Conservation (phyloP, 139 green algal species). For the Deuterostichococcus epilithicus region DNA sequence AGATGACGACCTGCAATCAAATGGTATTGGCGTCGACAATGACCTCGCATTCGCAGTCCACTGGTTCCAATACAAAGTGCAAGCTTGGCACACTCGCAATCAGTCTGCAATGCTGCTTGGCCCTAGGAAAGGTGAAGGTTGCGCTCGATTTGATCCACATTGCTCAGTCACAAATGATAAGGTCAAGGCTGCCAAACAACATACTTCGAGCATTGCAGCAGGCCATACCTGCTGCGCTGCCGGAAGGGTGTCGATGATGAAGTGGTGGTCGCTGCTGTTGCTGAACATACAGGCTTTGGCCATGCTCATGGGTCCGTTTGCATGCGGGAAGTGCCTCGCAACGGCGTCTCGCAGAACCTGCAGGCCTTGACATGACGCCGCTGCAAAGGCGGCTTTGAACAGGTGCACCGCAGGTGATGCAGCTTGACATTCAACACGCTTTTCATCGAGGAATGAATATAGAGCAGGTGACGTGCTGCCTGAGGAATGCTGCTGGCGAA, state of each 20-base stretch:
- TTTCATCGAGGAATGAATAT: no score
- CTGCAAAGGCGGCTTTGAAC: no score
- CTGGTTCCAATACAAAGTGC: no score
- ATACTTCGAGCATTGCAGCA: neutral
- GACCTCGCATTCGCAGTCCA: no score
- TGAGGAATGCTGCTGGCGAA: no score
- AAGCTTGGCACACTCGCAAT: no score
- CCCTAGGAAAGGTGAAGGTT: neutral
- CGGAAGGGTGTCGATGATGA: slow-evolving; percentile 76
- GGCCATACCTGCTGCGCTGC: slow-evolving; percentile 50
- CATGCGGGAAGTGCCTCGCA: slow-evolving; percentile 42
- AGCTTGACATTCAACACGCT: no score
- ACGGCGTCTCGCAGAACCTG: slow-evolving; percentile 31
- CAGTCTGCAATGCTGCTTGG: neutral
- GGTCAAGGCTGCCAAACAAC: neutral
- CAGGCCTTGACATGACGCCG: neutral
- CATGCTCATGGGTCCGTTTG: slow-evolving; percentile 32
- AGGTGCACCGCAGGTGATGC: no score
- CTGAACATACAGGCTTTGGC: slow-evolving; percentile 71
- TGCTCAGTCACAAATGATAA: no score
- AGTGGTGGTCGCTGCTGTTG: slow-evolving; percentile 72
- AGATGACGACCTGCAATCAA: slow-evolving; percentile 61
- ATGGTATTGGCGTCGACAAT: no score
- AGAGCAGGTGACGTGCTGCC: no score
- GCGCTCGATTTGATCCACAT: no score